Evolutionary conservation across 2,329 filamentous ascomycete species (phyloP).

Genomic region (Berkeleyomyces basicola): DNA sequence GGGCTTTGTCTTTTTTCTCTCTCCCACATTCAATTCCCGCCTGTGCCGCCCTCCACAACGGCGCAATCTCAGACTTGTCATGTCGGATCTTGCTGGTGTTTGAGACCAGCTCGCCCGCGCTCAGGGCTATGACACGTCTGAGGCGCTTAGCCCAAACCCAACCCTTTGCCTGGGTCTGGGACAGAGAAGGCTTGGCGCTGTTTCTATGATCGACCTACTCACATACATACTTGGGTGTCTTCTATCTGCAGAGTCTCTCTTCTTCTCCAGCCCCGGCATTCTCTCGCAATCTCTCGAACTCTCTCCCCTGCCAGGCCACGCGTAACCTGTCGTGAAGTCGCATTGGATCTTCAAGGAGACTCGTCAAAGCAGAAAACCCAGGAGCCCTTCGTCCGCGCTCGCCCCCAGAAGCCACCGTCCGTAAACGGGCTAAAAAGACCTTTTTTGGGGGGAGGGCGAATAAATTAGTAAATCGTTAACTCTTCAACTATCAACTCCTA

Average conservation of each 20-base stretch:
- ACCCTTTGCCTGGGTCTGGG: neutral
- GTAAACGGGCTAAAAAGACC: too few species aligned
- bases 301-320: neutral
- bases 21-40: neutral
- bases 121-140: neutral
- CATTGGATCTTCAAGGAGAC: neutral
- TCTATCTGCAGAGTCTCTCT: too few species aligned
- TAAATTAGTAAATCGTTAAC: too few species aligned
- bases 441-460: too few species aligned
- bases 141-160: neutral
- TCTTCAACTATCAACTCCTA: too few species aligned
- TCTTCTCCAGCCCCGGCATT: too few species aligned
- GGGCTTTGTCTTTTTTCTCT: neutral
- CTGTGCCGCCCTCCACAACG: neutral
- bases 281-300: neutral
- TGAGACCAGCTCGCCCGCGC: neutral
- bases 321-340: neutral
- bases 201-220: too few species aligned
- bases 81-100: neutral
- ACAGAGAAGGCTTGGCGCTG: neutral
- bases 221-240: too few species aligned
- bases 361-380: neutral
- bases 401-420: too few species aligned
- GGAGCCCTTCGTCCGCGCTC: too few species aligned
- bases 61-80: neutral